Conservation (phyloP, 75 land plant species). For the Chamaecyparis obtusa region DNA sequence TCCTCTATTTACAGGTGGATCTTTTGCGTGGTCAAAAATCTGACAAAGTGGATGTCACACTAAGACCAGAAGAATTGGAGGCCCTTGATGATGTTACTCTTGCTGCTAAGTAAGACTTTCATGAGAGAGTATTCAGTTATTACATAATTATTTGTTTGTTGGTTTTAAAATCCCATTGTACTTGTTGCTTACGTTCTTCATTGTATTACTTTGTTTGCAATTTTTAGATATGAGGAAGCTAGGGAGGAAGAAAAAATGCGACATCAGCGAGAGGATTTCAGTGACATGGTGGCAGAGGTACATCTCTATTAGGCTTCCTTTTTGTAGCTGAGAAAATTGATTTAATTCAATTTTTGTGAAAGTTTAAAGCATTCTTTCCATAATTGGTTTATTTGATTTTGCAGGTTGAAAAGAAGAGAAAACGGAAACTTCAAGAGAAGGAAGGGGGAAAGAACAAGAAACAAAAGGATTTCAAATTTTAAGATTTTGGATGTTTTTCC, state of each 20-base stretch:
- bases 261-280: constrained; percentile 90
- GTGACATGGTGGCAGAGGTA: constrained; percentile 99
- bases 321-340: not conserved
- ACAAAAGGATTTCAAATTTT: constrained; percentile 95
- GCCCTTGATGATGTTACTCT: constrained; percentile 77
- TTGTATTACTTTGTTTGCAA: not conserved
- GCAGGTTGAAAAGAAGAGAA: constrained; percentile 91
- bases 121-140: not conserved
- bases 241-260: constrained; percentile 86
- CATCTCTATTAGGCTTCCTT: not conserved
- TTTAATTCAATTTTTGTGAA: not conserved
- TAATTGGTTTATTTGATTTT: constrained; percentile 9
- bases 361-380: not conserved
- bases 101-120: constrained; percentile 79
- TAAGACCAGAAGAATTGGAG: constrained; percentile 94
- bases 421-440: constrained; percentile 91
- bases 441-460: constrained; percentile 76
- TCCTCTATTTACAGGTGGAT: constrained; percentile 61
- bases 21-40: constrained; percentile 86
- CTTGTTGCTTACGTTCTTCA: not conserved
- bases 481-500: constrained; percentile 3
- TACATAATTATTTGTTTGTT: not conserved
- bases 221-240: constrained; percentile 89
- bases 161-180: not conserved
- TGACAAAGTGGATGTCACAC: constrained; percentile 95